Base-by-base conservation (phyloP, 2,329 filamentous ascomycete genomes). In the Penicillium sclerotiorum region DNA sequence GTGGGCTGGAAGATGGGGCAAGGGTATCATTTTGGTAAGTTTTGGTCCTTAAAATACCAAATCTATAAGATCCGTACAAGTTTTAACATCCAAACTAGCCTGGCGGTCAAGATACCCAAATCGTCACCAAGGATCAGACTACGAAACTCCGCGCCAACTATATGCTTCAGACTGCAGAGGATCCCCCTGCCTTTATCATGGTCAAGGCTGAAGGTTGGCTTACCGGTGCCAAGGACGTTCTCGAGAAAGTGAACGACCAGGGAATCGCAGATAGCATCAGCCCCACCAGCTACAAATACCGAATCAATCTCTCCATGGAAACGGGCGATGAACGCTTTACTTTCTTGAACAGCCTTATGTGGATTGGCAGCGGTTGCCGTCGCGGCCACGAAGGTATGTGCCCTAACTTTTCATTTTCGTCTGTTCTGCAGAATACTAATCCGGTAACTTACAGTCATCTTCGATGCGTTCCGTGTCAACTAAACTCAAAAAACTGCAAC, bases 1-100 rank as follows among this genome's bases (percentile, higher is more conserved):
- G 56, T 80, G 77, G 77, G 75, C 75, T 39, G 77, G 77, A 41
- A 65, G 75, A 64, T 80, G 76, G 76, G 77, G 76, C 11, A 77
- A 77, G 58, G 77, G 77, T 21, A 74, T 77, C 45, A 71, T 79
- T 49, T 61, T 79, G 66, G 76, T 78, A 66, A 63, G 71, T 61
- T 38, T n/a, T 18, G 4, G 6, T 23, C 2, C 8, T 33, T 2
- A 17, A 11, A 7, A 1, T 20, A 33, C 6, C 11, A 2, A n/a
- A 23, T 11, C 7, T 17, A n/a, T 25, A 27, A 13, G 15, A n/a
- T 12, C 6, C 5, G 32, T 27, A 17, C 8, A 30, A 28, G 18
- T 17, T 28, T n/a, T 37, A 27, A 37, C 18, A 21, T 17, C 1
- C n/a, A 1, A 37, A 49, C 36, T 45, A 78, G 74, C 76, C 76